Evolutionary conservation across 2,329 filamentous ascomycete species (phyloP).

Genomic region (Epichloe coenophiala): DNA sequence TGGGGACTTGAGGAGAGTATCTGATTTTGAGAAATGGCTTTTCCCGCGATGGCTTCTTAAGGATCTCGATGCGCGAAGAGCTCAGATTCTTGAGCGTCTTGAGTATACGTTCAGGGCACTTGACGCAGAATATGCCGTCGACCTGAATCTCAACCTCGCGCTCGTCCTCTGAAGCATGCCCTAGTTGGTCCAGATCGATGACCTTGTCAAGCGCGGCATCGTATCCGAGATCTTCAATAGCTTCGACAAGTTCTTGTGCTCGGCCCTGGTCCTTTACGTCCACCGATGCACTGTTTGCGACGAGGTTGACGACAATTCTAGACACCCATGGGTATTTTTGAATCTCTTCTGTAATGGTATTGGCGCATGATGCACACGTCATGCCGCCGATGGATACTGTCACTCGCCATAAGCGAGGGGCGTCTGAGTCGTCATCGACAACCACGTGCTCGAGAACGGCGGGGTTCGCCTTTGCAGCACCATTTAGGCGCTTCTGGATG

Average conservation of each 20-base stretch:
- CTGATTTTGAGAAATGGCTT: slow-evolving; percentile 55
- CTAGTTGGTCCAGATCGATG: slow-evolving; percentile 26
- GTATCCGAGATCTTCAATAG: slow-evolving; percentile 51
- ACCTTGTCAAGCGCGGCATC: slow-evolving; percentile 46
- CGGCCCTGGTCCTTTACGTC: slow-evolving; percentile 30
- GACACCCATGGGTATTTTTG: slow-evolving; percentile 42
- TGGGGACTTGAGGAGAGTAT: slow-evolving; percentile 55
- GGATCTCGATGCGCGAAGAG: slow-evolving; percentile 34
- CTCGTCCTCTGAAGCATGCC: slow-evolving; percentile 20
- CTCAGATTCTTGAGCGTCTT: slow-evolving; percentile 40
- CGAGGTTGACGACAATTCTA: slow-evolving; percentile 47
- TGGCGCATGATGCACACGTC: slow-evolving; percentile 58
- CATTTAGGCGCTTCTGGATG: slow-evolving; percentile 2
- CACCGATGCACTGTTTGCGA: slow-evolving; percentile 53
- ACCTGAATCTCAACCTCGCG: slow-evolving; percentile 52
- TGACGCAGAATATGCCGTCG: slow-evolving; percentile 61
- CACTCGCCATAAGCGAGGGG: slow-evolving; percentile 28
- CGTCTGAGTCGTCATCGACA: slow-evolving; percentile 7
- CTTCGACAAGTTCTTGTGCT: slow-evolving; percentile 24
- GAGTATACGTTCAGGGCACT: slow-evolving; percentile 50
- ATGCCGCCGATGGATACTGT: slow-evolving; percentile 55
- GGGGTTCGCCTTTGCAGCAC: slow-evolving; percentile 1
- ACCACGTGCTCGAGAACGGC: slow-evolving; percentile 13
- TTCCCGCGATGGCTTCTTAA: slow-evolving; percentile 40
- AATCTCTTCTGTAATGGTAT: slow-evolving; percentile 46